Base-by-base conservation (phyloP, 2,329 filamentous ascomycete species). In the Diplocarpon rosae region DNA sequence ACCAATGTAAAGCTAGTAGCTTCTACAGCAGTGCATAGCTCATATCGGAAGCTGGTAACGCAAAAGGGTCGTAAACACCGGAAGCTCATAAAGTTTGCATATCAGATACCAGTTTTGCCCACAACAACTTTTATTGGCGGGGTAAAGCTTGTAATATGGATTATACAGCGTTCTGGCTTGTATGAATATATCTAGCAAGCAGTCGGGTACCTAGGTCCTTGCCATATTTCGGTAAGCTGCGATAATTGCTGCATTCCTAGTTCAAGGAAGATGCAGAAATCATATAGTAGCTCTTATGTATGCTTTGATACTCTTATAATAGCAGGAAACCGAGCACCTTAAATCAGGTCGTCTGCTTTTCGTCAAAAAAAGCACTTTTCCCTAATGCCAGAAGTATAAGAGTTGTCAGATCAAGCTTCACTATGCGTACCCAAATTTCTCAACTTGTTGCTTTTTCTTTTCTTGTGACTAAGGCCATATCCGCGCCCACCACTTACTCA, bases 401-500 rank as follows among this genome's bases (percentile, higher is more conserved):
- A 13, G 29, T 30, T n/a, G 1, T 5, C 12, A 17, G 15, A 17
- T 24, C 39, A 30, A 11, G 14, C 15, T 30, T 36, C 37, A 42
- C 27, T 7, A 55, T 55, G 52, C 47, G 47, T n/a, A n/a, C n/a
- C n/a, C n/a, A n/a, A n/a, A n/a, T 40, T 44, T 55, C 24, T 48
- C 44, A n/a, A 24, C 28, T 46, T 31, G 15, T 52, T 13, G 37
- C 47, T 20, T 12, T 50, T 13, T 16, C 39, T 13, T 31, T 39
- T 36, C 33, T 52, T 35, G 42, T 46, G 13, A 39, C 39, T n/a
- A 33, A 17, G 9, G 37, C 37, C n/a, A 15, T 43, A 29, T 40
- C 49, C 11, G 49, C 43, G 30, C 53, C 52, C 9, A 39, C 47
- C 2, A 38, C 41, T 14, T 24, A 28, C n/a, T n/a, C n/a, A 14